Evolutionary conservation across 2,329 filamentous ascomycete genomes (phyloP).

Genomic region (Pseudogymnoascus sp.): DNA sequence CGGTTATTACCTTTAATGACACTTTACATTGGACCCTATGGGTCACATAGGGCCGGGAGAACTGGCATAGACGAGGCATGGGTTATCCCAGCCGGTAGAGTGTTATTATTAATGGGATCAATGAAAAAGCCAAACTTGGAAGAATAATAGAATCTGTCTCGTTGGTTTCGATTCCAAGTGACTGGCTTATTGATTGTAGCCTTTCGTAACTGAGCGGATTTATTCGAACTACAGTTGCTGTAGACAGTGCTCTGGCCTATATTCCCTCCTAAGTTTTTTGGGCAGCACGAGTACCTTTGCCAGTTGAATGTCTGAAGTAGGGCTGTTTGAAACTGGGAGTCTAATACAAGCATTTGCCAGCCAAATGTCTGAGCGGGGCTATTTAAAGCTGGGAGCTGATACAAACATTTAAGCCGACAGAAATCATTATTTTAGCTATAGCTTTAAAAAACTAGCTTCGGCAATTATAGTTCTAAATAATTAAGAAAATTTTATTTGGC

Average conservation of each 20-base stretch:
- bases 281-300: too few relatives aligned
- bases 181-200: not conserved
- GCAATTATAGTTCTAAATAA: too few relatives aligned
- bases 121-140: not conserved
- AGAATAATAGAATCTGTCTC: not conserved
- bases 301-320: too few relatives aligned
- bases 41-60: not conserved
- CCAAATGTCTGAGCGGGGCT: too few relatives aligned
- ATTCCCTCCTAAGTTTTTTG: not conserved
- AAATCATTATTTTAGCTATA: too few relatives aligned
- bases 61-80: conserved; percentile 1
- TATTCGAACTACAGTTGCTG: not conserved
- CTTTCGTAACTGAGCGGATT: not conserved
- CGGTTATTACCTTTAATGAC: not conserved
- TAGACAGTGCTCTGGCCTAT: not conserved
- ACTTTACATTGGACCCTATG: not conserved
- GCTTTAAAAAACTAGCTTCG: too few relatives aligned
- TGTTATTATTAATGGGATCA: conserved; percentile 5
- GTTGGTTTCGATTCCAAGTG: not conserved
- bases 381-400: too few relatives aligned
- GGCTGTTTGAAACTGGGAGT: too few relatives aligned
- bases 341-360: too few relatives aligned
- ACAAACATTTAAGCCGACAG: too few relatives aligned
- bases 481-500: not conserved
- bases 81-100: conserved; percentile 1